These are phyloP conservation scores for Aspergillus sp. DNA, from an alignment of 2,329 filamentous ascomycete species.

Conservation along the genomic window DNA sequence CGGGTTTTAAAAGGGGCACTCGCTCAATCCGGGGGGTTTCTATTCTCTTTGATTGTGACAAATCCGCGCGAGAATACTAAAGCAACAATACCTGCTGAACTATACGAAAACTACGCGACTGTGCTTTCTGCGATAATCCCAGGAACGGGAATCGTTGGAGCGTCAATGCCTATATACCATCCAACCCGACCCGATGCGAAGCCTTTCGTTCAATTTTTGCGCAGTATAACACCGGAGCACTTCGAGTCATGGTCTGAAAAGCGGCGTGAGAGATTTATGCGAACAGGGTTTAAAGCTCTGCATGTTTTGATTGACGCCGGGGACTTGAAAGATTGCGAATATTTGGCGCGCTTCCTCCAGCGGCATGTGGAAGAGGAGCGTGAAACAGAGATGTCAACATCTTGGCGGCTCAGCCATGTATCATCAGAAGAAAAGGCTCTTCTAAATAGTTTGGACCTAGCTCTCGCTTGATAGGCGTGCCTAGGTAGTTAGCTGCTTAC, in stretches of 20 bases:
- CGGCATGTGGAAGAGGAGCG: constrained; percentile 27
- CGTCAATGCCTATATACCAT: constrained; percentile 38
- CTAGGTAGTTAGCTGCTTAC: background rate
- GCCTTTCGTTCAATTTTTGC: constrained; percentile 31
- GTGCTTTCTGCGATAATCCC: constrained; percentile 24
- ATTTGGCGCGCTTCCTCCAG: constrained; percentile 32
- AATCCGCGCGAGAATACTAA: constrained; percentile 22
- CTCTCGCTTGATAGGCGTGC: constrained; percentile 19
- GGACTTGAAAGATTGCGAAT: constrained; percentile 28
- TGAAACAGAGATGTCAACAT: constrained; percentile 11
- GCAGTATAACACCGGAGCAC: constrained; percentile 19
- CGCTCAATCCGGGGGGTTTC: constrained; percentile 19
- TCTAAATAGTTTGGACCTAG: constrained; percentile 24
- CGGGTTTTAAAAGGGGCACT: constrained; percentile 21
- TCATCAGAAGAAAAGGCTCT: constrained; percentile 25
- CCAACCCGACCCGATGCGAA: constrained; percentile 34
- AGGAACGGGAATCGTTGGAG: constrained; percentile 23
- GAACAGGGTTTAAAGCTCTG: constrained; percentile 39
- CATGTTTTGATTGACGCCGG: constrained; percentile 36
- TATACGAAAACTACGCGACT: constrained; percentile 35
- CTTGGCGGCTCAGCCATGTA: constrained; percentile 8
- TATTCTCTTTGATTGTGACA: constrained; percentile 27
- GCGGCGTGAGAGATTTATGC: constrained; percentile 31
- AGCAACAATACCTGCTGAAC: constrained; percentile 22
- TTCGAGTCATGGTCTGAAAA: constrained; percentile 19